Evolutionary conservation across 441 rosid species (phyloP).

Genomic region (Isatis lusitanica): DNA sequence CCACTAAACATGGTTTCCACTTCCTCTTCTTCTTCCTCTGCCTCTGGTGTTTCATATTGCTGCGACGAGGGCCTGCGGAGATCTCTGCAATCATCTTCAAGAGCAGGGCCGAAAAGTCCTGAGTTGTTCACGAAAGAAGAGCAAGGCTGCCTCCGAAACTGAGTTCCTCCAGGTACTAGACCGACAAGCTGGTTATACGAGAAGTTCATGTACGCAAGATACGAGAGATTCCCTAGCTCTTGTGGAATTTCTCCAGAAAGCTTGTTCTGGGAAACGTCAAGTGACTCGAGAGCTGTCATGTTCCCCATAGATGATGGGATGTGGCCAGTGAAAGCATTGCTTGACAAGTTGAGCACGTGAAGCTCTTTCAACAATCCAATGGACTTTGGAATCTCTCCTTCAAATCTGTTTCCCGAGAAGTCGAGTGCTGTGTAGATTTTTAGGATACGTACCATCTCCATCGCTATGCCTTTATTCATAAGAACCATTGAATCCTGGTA

Average conservation of each 20-base stretch:
- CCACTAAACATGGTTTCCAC: not conserved
- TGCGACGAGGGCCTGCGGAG: not conserved
- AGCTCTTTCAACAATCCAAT: slow-evolving; percentile 26
- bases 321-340: slow-evolving; percentile 15
- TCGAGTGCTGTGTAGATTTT: slow-evolving; percentile 14
- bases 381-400: slow-evolving; percentile 21
- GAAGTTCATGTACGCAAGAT: slow-evolving; percentile 6
- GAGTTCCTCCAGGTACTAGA: slow-evolving; percentile 9
- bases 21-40: not conserved
- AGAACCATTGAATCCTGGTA: slow-evolving; percentile 32
- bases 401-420: slow-evolving; percentile 8
- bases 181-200: slow-evolving; percentile 24
- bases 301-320: slow-evolving; percentile 27
- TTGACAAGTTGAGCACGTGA: slow-evolving; percentile 23
- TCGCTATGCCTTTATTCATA: slow-evolving; percentile 2
- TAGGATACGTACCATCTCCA: not conserved
- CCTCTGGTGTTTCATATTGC: not conserved
- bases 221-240: slow-evolving; percentile 21
- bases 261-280: slow-evolving; percentile 33
- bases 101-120: slow-evolving; percentile 12
- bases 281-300: slow-evolving; percentile 10
- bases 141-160: slow-evolving; percentile 19
- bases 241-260: slow-evolving; percentile 27
- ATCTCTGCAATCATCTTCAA: slow-evolving; percentile 2
- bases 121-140: not conserved